Evolutionary conservation across 169 alveolate species (phyloP), one percentile per base, ranked within the genome.

Genomic region (Toxoplasma gondii): DNA sequence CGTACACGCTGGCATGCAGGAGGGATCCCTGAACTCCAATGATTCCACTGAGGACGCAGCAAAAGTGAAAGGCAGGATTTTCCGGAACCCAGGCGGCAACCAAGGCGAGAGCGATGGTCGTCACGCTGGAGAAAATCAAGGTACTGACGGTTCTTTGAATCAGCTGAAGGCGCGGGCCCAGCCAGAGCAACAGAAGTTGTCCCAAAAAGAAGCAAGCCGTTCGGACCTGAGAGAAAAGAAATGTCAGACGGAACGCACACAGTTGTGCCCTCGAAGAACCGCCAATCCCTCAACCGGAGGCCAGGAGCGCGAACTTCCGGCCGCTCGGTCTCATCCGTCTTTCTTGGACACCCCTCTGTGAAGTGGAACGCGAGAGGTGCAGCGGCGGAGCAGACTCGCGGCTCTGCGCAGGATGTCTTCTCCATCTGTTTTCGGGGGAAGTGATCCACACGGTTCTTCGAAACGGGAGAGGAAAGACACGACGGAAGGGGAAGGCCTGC

Each of bases 141-240:
- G 91, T 34, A 69, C 94, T 22, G 29, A 81, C 87, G 22, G 91
- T 54, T 83, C 84, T 27, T 29, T 53, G 88, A 49, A 82, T 58
- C 44, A 67, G 64, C 49, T 70, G 34, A 22, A 81, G 84, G 16
- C 58, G 54, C 27, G 91, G 94, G 19, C 91, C 67, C 39, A 92
- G 54, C 39, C 54, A 69, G 19, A 84, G 80, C 29, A 92, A 53
- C 43, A 92, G 91, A 91, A 92, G 69, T 24, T 92, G 94, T 29
- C 94, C 94, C 31, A 92, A 27, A 22, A 92, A 38, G 84, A 64
- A 49, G 38, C 94, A 45, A n/a, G 70, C 69, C 10, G 94, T 58
- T 19, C 94, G 91, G 34, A 92, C 94, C 94, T 92, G 86, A 78
- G 49, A 12, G 39, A 17, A 17, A 34, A 69, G 82, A n/a, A 69